These are phyloP conservation scores for Leccinellum rugosiceps DNA, from an alignment of 768 basidiomycete genomes.

Conservation along the genomic window DNA sequence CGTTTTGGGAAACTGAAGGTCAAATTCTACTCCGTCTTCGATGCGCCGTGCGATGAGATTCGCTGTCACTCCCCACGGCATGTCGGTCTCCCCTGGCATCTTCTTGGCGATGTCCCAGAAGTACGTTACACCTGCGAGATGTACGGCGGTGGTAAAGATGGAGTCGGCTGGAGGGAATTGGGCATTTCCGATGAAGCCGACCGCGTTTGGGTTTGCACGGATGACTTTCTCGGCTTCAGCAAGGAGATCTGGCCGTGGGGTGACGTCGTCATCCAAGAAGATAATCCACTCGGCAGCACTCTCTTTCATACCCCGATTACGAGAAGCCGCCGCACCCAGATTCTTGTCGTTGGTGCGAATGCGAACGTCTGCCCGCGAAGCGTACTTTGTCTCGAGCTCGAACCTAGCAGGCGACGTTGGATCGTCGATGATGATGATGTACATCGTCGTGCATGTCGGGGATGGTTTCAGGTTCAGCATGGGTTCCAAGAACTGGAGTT, in stretches of 20 bases:
- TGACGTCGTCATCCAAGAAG: conserved; percentile 62
- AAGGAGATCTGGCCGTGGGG: conserved; percentile 41
- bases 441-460: conserved; percentile 45
- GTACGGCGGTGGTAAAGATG: conserved; percentile 52
- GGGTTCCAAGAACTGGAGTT: conserved; percentile 39
- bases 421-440: conserved; percentile 57
- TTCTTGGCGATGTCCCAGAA: conserved; percentile 63
- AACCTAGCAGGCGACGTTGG: conserved; percentile 41
- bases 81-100: conserved; percentile 36
- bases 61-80: conserved; percentile 65
- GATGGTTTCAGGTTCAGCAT: conserved; percentile 47
- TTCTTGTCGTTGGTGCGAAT: conserved; percentile 49
- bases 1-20: conserved; percentile 54
- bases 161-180: conserved; percentile 46
- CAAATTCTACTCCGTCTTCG: conserved; percentile 44
- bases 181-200: conserved; percentile 53
- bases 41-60: conserved; percentile 51
- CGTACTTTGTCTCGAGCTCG: conserved; percentile 39
- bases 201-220: conserved; percentile 43
- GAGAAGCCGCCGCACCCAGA: conserved; percentile 49
- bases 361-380: conserved; percentile 46
- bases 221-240: conserved; percentile 46
- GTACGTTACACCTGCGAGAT: conserved; percentile 54
- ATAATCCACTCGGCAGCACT: conserved; percentile 55
- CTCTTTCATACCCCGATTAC: conserved; percentile 54